Evolutionary conservation across 2,329 filamentous ascomycete genomes (phyloP).

Genomic region (Fonsecaea pedrosoi): DNA sequence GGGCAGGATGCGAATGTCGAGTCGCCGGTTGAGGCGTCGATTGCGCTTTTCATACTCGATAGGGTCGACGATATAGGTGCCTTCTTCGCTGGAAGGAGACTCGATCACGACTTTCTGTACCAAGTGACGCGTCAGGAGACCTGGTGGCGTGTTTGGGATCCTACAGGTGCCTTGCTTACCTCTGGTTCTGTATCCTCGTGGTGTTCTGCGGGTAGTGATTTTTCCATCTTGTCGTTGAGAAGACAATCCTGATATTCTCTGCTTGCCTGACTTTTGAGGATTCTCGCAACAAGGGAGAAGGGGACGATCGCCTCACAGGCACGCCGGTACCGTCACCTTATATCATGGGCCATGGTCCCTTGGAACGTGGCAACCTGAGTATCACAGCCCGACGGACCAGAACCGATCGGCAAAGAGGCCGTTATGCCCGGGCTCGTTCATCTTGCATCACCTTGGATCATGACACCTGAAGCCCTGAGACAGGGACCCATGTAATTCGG

Average conservation of each 20-base stretch:
- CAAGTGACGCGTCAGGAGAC: neutral
- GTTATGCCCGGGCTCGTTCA: conserved; percentile 17
- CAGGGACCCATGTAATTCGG: neutral
- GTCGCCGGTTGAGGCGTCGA: conserved; percentile 29
- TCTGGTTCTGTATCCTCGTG: conserved; percentile 12
- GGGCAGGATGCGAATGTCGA: conserved; percentile 68
- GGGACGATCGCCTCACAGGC: neutral
- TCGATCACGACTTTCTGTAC: conserved; percentile 3
- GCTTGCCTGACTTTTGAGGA: neutral
- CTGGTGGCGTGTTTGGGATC: neutral
- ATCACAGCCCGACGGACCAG: conserved; percentile 1
- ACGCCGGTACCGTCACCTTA: neutral
- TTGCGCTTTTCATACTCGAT: conserved; percentile 28
- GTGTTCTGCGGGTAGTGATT: conserved; percentile 15
- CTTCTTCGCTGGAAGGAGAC: conserved; percentile 12
- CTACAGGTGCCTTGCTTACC: neutral
- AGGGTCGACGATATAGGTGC: conserved; percentile 10
- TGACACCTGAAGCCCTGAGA: neutral
- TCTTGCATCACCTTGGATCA: conserved; percentile 7
- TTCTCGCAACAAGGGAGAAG: neutral
- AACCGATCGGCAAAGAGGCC: conserved; percentile 18
- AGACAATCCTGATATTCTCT: neutral
- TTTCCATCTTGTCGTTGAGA: conserved; percentile 9
- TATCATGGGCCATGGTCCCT: neutral
- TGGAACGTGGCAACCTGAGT: conserved; percentile 1